A percentile compares a stretch with the other conserved stretches of the same genome.
Evolutionary conservation across 805 yeast genomes (phyloP).

Genomic region (Candida palmyrensis): DNA sequence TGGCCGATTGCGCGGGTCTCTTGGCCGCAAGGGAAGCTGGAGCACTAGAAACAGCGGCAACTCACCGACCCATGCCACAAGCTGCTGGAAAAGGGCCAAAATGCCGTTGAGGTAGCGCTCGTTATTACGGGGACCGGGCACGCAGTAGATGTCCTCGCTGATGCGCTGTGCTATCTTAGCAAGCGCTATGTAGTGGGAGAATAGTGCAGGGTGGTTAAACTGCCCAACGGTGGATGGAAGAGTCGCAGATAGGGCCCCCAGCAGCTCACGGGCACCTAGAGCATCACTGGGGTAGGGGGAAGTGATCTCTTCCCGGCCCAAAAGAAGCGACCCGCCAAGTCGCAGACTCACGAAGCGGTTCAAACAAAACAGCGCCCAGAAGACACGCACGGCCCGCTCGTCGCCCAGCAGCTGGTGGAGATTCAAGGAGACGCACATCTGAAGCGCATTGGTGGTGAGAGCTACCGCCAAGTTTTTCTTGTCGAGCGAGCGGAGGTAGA

Average conservation of each 20-base stretch:
- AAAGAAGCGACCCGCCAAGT: slow-evolving; percentile 20
- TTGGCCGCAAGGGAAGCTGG: slow-evolving; percentile 8
- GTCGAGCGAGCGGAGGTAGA: slow-evolving; percentile 20
- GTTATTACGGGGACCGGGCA: slow-evolving; percentile 11
- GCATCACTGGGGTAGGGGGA: slow-evolving; percentile 1
- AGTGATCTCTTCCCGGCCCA: slow-evolving; percentile 15
- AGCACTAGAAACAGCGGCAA: slow-evolving; percentile 16
- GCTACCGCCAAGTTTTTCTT: slow-evolving; percentile 21
- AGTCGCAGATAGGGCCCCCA: neutral
- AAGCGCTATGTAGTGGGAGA: slow-evolving; percentile 16
- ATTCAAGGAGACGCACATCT: slow-evolving; percentile 21
- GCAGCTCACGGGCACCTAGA: neutral
- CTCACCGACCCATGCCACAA: slow-evolving; percentile 17
- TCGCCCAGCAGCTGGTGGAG: slow-evolving; percentile 14
- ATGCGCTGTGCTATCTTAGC: slow-evolving; percentile 22
- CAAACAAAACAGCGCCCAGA: slow-evolving; percentile 23
- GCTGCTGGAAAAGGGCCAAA: slow-evolving; percentile 9
- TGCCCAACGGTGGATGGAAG: slow-evolving; percentile 6
- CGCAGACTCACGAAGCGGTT: slow-evolving; percentile 20
- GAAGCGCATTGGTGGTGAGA: slow-evolving; percentile 20
- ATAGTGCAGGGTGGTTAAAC: slow-evolving; percentile 9
- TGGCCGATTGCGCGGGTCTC: slow-evolving; percentile 11
- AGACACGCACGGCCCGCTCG: slow-evolving; percentile 9
- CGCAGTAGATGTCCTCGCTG: slow-evolving; percentile 15
- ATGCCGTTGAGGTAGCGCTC: slow-evolving; percentile 12